phyloP scores from a whole-genome alignment of 441 rosid genomes.

The Monsonia emarginata region DNA sequence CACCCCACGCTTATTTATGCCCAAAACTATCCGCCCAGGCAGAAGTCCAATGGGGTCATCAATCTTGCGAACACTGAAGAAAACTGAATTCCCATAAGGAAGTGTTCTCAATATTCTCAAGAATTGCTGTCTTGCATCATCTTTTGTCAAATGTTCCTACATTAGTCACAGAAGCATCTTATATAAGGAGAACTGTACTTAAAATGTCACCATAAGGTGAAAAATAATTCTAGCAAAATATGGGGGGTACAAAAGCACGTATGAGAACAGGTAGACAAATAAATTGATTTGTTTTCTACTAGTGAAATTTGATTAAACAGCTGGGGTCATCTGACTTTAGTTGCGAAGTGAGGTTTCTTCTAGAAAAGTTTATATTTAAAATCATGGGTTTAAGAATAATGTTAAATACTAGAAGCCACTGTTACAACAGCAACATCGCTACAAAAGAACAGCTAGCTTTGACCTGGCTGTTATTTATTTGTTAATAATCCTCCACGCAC shows the following conservation, averaged over 20 bases:
- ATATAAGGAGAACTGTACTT: neutral
- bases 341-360: neutral
- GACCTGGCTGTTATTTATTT: neutral
- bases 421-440: neutral
- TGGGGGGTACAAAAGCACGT: neutral
- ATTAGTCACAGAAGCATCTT: slow-evolving; percentile 17
- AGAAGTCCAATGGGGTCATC: slow-evolving; percentile 98
- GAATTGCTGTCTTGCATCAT: slow-evolving; percentile 97
- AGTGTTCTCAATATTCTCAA: slow-evolving; percentile 66
- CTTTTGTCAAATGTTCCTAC: slow-evolving; percentile 78
- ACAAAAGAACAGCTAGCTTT: neutral
- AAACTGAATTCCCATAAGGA: slow-evolving; percentile 89
- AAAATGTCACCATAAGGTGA: slow-evolving; percentile 1
- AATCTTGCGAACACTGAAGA: slow-evolving; percentile 87
- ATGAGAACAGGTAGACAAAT: neutral
- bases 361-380: neutral
- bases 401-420: neutral
- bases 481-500: neutral
- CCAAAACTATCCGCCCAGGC: slow-evolving; percentile 85
- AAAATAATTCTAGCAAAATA: neutral
- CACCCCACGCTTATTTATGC: slow-evolving; percentile 97
- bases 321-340: neutral
- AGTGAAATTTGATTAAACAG: neutral
- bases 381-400: neutral
- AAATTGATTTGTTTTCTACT: neutral